Conservation (phyloP, 2,329 filamentous ascomycete genomes). For the Ilyonectria robusta region DNA sequence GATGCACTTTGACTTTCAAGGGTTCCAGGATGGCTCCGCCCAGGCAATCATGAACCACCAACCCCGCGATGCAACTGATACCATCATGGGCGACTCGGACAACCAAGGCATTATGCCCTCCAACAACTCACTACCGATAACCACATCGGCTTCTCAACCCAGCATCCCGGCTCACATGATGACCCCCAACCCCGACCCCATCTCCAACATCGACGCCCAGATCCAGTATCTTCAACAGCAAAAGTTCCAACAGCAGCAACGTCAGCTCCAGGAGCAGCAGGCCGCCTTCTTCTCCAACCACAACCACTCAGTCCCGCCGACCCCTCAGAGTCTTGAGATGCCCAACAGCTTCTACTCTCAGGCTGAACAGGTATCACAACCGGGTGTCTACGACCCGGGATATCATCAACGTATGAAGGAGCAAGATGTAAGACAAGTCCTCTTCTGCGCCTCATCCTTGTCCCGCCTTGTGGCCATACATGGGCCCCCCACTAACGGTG, state of each 20-base stretch:
- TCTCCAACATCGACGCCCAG: constrained; percentile 74
- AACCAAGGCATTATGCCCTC: constrained; percentile 49
- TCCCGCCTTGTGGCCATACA: not conserved
- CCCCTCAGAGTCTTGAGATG: constrained; percentile 85
- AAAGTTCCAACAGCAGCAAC: constrained; percentile 72
- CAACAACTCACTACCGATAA: constrained; percentile 60
- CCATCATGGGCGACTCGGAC: constrained; percentile 54
- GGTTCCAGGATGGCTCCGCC: constrained; percentile 62
- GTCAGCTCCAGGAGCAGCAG: constrained; percentile 71
- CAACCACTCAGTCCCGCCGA: constrained; percentile 79
- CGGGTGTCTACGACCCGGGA: constrained; percentile 73
- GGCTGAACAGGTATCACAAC: constrained; percentile 66
- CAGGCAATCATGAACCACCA: constrained; percentile 50
- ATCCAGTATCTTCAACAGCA: constrained; percentile 77
- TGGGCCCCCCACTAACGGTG: constrained; percentile 28
- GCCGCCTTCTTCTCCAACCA: constrained; percentile 68
- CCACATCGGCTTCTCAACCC: constrained; percentile 60
- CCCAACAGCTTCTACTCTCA: constrained; percentile 72
- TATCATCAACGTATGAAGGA: constrained; percentile 78
- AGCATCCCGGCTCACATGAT: constrained; percentile 63
- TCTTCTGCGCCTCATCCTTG: not conserved
- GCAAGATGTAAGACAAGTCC: constrained; percentile 68
- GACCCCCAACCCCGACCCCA: constrained; percentile 63
- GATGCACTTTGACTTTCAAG: constrained; percentile 73
- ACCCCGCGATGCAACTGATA: constrained; percentile 50